Conservation (phyloP, 2,329 filamentous ascomycete species). For the Botrytis squamosa region DNA sequence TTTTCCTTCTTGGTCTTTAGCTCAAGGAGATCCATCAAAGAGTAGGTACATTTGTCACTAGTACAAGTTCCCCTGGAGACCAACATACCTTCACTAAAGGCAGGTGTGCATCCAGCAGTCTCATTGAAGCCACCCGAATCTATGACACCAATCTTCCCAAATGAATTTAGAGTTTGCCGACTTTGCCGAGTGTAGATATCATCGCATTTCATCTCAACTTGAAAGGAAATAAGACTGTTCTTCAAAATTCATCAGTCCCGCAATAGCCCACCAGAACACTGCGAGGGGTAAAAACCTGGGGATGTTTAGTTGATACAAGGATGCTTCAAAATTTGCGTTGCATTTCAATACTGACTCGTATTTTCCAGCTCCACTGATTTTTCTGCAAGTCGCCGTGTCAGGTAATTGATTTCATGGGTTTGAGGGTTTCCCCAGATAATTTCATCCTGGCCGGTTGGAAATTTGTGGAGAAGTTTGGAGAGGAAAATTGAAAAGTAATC, state of each 20-base stretch:
- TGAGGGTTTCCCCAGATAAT: neutral
- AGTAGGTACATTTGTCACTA: neutral
- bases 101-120: neutral
- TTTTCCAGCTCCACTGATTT: conserved; percentile 4
- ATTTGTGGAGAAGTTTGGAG: conserved; percentile 11
- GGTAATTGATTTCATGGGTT: neutral
- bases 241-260: neutral
- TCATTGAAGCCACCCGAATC: neutral
- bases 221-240: neutral
- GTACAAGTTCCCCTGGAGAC: neutral
- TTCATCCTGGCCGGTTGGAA: neutral
- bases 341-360: neutral
- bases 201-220: neutral
- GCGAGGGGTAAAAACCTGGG: neutral
- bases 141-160: neutral
- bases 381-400: conserved; percentile 8
- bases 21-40: neutral
- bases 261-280: neutral
- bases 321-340: neutral
- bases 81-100: neutral
- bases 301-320: neutral
- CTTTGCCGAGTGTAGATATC: neutral
- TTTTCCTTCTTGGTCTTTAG: neutral
- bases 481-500: conserved; percentile 1
- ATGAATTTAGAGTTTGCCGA: neutral